phyloP scores from a whole-genome alignment of 805 yeast genomes.

The Saccharomycopsis guyanensis region DNA sequence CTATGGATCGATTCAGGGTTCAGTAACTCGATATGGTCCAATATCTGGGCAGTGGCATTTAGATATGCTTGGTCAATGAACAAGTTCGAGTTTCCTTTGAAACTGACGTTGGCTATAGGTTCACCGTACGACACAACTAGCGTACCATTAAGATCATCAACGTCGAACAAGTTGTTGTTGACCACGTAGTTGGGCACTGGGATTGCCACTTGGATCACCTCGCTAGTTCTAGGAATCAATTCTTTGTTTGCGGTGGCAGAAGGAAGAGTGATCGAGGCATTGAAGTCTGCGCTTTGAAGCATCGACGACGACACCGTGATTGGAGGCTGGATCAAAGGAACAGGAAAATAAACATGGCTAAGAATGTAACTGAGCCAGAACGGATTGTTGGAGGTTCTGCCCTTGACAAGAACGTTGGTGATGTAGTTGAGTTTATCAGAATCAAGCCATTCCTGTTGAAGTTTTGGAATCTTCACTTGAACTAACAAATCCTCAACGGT shows the following conservation, averaged over 20 bases:
- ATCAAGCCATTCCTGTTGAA: background rate
- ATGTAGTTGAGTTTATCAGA: background rate
- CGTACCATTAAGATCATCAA: slow-evolving; percentile 1
- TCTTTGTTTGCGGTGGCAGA: background rate
- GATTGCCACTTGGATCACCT: slow-evolving; percentile 1
- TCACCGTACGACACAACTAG: background rate
- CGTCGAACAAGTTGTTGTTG: background rate
- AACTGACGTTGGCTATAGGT: background rate
- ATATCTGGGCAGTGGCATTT: background rate
- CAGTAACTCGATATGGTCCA: background rate
- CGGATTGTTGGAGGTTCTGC: slow-evolving; percentile 8
- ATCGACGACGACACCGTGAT: background rate
- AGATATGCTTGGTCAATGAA: background rate
- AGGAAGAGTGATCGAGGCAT: background rate
- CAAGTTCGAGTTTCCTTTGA: background rate
- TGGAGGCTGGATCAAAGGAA: background rate
- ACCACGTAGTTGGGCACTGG: slow-evolving; percentile 7
- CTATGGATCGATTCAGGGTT: background rate
- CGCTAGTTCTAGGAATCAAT: background rate
- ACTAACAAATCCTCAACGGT: background rate
- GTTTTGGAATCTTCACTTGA: background rate
- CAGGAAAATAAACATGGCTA: slow-evolving; percentile 5
- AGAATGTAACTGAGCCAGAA: slow-evolving; percentile 11
- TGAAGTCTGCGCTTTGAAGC: background rate
- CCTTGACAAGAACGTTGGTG: slow-evolving; percentile 2